A percentile compares a stretch with the other conserved stretches of the same genome.
phyloP scores from a whole-genome alignment of 768 basidiomycete species.

The Leccinum ochraceum region DNA sequence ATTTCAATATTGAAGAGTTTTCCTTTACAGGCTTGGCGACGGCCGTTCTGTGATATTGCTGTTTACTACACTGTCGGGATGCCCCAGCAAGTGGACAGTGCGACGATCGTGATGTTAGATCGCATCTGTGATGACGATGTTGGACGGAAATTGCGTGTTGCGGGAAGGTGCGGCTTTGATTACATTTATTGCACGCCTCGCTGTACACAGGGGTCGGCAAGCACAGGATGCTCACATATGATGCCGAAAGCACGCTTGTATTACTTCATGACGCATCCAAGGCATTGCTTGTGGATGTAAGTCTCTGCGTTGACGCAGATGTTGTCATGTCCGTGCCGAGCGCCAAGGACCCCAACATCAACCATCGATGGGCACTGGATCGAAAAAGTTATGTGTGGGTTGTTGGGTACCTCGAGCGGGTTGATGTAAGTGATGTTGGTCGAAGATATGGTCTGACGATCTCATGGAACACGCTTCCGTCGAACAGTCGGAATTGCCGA shows the following conservation, averaged over 20 bases:
- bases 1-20: constrained; percentile 7
- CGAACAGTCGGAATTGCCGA: constrained; percentile 39
- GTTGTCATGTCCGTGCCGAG: constrained; percentile 16
- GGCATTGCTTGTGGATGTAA: constrained; percentile 59
- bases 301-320: constrained; percentile 47
- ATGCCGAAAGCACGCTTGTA: constrained; percentile 46
- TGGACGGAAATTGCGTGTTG: constrained; percentile 58
- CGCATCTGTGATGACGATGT: constrained; percentile 40
- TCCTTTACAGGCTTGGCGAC: constrained; percentile 3
- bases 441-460: constrained; percentile 7
- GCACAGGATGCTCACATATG: constrained; percentile 58
- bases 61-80: constrained; percentile 29
- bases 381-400: constrained; percentile 51
- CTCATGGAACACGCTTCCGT: constrained; percentile 18
- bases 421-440: constrained; percentile 38
- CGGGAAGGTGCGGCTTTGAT: constrained; percentile 50
- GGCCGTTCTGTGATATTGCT: neutral
- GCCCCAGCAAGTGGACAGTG: constrained; percentile 51
- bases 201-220: constrained; percentile 10
- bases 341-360: constrained; percentile 8
- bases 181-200: constrained; percentile 17
- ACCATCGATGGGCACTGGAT: constrained; percentile 52
- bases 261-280: constrained; percentile 50
- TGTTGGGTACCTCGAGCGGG: constrained; percentile 58
- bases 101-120: constrained; percentile 45